These are phyloP conservation scores for Chamaecrista fasciculata DNA, from an alignment of 306 rosid genomes.

Conservation along the genomic window DNA sequence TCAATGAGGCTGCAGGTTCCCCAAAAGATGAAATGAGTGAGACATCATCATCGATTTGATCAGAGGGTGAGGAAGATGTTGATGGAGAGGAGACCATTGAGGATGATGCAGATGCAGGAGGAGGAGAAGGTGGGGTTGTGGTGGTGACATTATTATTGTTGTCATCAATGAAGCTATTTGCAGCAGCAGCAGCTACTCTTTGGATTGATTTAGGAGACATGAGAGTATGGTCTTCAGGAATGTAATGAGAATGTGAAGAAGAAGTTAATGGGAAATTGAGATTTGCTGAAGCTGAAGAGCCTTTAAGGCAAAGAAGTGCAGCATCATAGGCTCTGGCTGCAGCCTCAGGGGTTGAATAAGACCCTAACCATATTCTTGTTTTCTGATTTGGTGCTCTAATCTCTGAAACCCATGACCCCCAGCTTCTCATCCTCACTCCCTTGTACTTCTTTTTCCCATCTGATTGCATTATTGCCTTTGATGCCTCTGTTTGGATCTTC, in stretches of 20 bases:
- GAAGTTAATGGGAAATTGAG: slow-evolving; percentile 66
- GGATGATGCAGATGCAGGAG: slow-evolving; percentile 42
- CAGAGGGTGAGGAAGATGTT: slow-evolving; percentile 43
- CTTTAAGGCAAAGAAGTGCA: slow-evolving; percentile 90
- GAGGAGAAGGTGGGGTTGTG: slow-evolving; percentile 27
- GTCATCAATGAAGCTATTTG: slow-evolving; percentile 36
- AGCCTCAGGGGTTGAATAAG: slow-evolving; percentile 92
- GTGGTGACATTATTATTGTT: slow-evolving; percentile 28
- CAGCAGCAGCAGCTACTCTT: slow-evolving; percentile 82
- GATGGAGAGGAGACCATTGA: slow-evolving; percentile 58
- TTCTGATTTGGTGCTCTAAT: slow-evolving; percentile 97
- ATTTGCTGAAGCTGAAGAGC: slow-evolving; percentile 72
- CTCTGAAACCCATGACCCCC: slow-evolving; percentile 99
- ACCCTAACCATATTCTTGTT: slow-evolving; percentile 96
- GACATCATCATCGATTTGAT: slow-evolving; percentile 57
- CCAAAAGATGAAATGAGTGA: slow-evolving; percentile 45
- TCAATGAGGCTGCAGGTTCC: slow-evolving; percentile 46
- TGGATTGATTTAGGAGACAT: slow-evolving; percentile 92
- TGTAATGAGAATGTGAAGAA: slow-evolving; percentile 16
- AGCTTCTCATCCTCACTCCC: slow-evolving; percentile 98
- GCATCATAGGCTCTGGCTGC: slow-evolving; percentile 99
- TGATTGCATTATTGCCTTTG: slow-evolving; percentile 25
- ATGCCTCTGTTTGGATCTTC: slow-evolving; percentile 46
- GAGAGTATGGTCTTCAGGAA: slow-evolving; percentile 34
- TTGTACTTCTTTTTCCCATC: slow-evolving; percentile 59